Conservation (phyloP, 371 early-diverging fungal species). For the Mucor piriformis region DNA sequence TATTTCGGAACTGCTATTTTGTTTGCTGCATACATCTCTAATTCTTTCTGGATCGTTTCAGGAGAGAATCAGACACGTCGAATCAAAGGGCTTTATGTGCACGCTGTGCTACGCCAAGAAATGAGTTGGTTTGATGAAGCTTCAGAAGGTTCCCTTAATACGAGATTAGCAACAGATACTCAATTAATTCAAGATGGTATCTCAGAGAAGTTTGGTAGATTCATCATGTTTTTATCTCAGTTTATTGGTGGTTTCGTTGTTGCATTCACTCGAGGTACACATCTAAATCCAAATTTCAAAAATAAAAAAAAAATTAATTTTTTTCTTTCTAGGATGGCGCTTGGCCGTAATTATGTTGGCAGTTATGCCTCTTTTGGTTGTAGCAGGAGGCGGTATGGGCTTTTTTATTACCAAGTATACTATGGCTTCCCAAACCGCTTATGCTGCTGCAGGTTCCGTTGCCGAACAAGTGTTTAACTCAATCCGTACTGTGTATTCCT, state of each 20-base stretch:
- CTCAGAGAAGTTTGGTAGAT: slow-evolving; percentile 77
- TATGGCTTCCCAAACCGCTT: slow-evolving; percentile 32
- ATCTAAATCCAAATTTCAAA: background rate
- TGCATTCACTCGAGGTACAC: slow-evolving; percentile 70
- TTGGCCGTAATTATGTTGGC: slow-evolving; percentile 75
- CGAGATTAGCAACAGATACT: slow-evolving; percentile 73
- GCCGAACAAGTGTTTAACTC: slow-evolving; percentile 73
- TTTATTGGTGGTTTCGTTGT: slow-evolving; percentile 23
- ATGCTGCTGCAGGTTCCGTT: slow-evolving; percentile 48
- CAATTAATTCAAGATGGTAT: slow-evolving; percentile 84
- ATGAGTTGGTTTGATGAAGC: slow-evolving; percentile 86
- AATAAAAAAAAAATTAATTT: background rate
- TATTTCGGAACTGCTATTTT: slow-evolving; percentile 42
- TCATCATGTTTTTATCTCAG: slow-evolving; percentile 59
- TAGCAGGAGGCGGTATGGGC: slow-evolving; percentile 62
- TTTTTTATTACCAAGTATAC: slow-evolving; percentile 60
- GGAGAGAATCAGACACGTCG: slow-evolving; percentile 39
- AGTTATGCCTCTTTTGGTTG: slow-evolving; percentile 62
- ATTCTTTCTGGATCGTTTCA: slow-evolving; percentile 40
- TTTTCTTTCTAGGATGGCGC: slow-evolving; percentile 59
- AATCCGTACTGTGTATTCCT: slow-evolving; percentile 88
- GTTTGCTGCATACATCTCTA: slow-evolving; percentile 35
- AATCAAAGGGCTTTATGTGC: slow-evolving; percentile 56
- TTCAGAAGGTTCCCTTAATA: slow-evolving; percentile 65
- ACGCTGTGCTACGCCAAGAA: slow-evolving; percentile 81